A percentile compares a stretch with the other conserved stretches of the same genome.
Evolutionary conservation across 805 yeast genomes (phyloP).

Genomic region (Wickerhamomyces kurtzmanii): DNA sequence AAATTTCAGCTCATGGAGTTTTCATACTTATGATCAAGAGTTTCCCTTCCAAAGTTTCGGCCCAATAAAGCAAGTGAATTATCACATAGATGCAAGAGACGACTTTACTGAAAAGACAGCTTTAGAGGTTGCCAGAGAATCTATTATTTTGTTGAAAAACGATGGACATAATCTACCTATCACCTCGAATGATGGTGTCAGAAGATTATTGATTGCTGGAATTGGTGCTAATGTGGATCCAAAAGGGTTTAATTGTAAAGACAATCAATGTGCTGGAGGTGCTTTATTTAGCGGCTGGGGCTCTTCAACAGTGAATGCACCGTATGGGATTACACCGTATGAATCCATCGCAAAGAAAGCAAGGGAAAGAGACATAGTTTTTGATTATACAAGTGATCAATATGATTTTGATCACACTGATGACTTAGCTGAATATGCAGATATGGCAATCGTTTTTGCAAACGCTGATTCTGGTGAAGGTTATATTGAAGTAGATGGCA

Average conservation of each 20-base stretch:
- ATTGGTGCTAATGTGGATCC: constrained; percentile 41
- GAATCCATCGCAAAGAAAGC: constrained; percentile 44
- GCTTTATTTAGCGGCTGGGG: constrained; percentile 57
- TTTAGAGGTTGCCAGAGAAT: constrained; percentile 45
- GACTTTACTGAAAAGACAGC: constrained; percentile 38
- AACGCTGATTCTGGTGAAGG: constrained; percentile 52
- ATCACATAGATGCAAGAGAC: constrained; percentile 44
- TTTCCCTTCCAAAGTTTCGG: constrained; percentile 45
- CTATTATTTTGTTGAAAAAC: constrained; percentile 46
- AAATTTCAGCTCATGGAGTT: constrained; percentile 51
- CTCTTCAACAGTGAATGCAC: constrained; percentile 47
- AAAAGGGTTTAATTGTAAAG: constrained; percentile 42
- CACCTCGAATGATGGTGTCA: constrained; percentile 27
- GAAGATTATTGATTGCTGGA: constrained; percentile 37
- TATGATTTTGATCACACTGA: constrained; percentile 34
- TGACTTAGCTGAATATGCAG: constrained; percentile 37
- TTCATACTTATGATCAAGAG: constrained; percentile 42
- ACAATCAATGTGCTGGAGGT: constrained; percentile 43
- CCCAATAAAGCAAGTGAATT: constrained; percentile 41
- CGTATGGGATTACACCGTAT: constrained; percentile 47
- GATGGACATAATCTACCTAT: constrained; percentile 43
- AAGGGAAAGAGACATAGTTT: constrained; percentile 30
- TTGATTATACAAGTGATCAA: constrained; percentile 34
- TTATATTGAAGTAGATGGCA: constrained; percentile 44
- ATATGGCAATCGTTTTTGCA: constrained; percentile 44